Evolutionary conservation across 352 stramenopile species (phyloP), one percentile per base, ranked within the genome.

Genomic region (Phytophthora nicotianae): DNA sequence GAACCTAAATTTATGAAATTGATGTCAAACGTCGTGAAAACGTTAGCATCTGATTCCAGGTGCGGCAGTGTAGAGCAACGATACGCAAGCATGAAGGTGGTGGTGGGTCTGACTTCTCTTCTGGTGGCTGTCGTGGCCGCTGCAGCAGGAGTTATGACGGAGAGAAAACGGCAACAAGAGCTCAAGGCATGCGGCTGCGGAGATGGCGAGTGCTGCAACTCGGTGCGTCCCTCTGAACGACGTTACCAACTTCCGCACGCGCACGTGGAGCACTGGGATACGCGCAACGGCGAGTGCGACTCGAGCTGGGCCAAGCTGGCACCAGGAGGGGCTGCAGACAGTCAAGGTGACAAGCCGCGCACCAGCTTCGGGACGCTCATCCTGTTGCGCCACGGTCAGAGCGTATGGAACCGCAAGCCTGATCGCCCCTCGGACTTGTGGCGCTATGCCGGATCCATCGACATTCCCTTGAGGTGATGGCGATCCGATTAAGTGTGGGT

Each of bases 361-460:
- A 77, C 68, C 26, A 90, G 81, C 67, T 86, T 88, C 37, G 85
- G 85, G 16, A 90, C 79, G 63, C 81, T 94, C 42, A 91, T 94
- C 47, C 55, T 94, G 47, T 64, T 94, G 49, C 86, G 86, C n/a
- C 86, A 94, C 64, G 86, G 86, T 8, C 86, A 94, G 64, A 92
- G 83, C 61, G 82, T 94, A 50, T 94, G 86, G 86, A 94, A 94
- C 68, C 81, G 81, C 64, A 93, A 94, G 53, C 86, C 86, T 11
- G 72, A 90, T 40, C 70, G 61, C 13, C 86, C 86, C 5, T 72
- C 75, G n/a, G 79, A 90, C 46, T 67, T 90, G 23, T 94, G 86
- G 86, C 81, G 86, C 11, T 94, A 94, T 67, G 86, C 86, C 27
- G 86, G 86, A 38, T 91, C 83, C 13, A 89, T 92, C 62, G 86